A percentile compares a stretch with the other conserved stretches of the same genome.
These are phyloP conservation scores for Podospora pseudoanserina DNA, from an alignment of 495 filamentous ascomycete species.

Conservation along the genomic window DNA sequence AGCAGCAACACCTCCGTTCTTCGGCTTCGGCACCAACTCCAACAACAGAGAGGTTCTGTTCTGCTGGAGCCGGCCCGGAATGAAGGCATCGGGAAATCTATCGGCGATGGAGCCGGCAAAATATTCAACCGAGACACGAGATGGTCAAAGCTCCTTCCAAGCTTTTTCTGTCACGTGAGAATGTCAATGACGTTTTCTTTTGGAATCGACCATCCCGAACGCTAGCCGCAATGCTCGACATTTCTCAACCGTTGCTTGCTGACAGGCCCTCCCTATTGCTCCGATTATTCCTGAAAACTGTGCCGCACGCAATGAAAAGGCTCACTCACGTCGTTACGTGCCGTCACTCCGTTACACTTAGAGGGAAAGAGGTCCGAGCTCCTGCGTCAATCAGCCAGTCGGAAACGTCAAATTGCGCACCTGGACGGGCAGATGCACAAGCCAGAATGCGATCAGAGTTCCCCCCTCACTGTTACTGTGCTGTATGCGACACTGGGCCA, in stretches of 20 bases:
- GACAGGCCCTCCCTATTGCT: not conserved
- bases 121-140: constrained; percentile 2
- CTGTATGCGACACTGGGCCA: not conserved
- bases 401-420: constrained; percentile 4
- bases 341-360: not conserved
- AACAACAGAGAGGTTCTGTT: not conserved
- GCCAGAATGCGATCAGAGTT: constrained; percentile 9
- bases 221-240: constrained; percentile 11
- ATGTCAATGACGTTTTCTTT: constrained; percentile 5
- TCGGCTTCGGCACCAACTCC: not conserved
- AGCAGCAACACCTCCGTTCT: not conserved
- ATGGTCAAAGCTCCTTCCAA: not conserved
- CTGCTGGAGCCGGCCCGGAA: not conserved
- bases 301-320: constrained; percentile 2
- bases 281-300: not conserved
- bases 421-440: not conserved
- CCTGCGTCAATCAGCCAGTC: constrained; percentile 15
- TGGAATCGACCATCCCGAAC: not conserved
- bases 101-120: not conserved
- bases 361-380: constrained; percentile 22
- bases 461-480: not conserved
- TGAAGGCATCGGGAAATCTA: not conserved
- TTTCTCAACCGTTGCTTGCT: not conserved
- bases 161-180: not conserved
- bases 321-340: not conserved